Conservation (phyloP, 2,329 filamentous ascomycete genomes). For the Zymoseptoria ardabiliae region DNA sequence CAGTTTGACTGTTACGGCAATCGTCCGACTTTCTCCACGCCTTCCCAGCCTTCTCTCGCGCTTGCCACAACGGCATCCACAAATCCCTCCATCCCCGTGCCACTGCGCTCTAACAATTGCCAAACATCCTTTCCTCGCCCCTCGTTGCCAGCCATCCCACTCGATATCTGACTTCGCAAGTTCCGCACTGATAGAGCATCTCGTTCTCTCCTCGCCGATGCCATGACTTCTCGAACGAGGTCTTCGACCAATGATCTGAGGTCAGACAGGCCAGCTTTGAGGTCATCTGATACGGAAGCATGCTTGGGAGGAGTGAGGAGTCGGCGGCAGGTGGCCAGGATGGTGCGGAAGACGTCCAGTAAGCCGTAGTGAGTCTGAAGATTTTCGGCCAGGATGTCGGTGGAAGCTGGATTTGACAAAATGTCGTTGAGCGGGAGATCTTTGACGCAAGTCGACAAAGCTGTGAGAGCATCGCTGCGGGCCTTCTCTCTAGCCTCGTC, state of each 20-base stretch:
- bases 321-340: slow-evolving; percentile 13
- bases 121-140: slow-evolving; percentile 5
- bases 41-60: slow-evolving; percentile 26
- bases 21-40: slow-evolving; percentile 8
- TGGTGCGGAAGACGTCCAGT: slow-evolving; percentile 21
- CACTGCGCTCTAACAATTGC: not conserved
- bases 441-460: slow-evolving; percentile 11
- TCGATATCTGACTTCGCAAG: slow-evolving; percentile 9
- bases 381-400: slow-evolving; percentile 9
- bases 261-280: not conserved
- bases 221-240: slow-evolving; percentile 4
- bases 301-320: not conserved
- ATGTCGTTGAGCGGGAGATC: slow-evolving; percentile 11
- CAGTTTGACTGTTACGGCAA: not conserved
- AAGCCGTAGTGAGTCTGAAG: slow-evolving; percentile 20
- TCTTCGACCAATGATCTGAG: slow-evolving; percentile 8
- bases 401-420: not conserved
- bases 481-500: not conserved
- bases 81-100: slow-evolving; percentile 6
- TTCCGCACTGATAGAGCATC: slow-evolving; percentile 11
- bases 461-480: not conserved
- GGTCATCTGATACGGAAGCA: not conserved
- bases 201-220: slow-evolving; percentile 13
- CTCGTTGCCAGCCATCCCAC: slow-evolving; percentile 7
- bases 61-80: slow-evolving; percentile 15